Evolutionary conservation across 768 basidiomycete species (phyloP).

Genomic region (Candolleomyces efflorescens): DNA sequence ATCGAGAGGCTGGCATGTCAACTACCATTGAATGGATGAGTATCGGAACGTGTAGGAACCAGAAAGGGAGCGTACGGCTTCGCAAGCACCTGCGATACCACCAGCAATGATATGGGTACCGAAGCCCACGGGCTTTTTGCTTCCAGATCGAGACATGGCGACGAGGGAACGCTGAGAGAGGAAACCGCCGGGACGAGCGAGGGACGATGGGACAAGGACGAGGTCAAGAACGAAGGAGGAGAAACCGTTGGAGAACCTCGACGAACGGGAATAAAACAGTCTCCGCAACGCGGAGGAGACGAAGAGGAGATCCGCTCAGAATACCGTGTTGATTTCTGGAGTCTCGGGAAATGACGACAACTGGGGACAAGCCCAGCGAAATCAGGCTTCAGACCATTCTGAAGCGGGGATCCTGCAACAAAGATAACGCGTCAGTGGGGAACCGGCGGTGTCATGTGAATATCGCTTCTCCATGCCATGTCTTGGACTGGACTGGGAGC

Average conservation of each 20-base stretch:
- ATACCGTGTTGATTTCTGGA: background rate
- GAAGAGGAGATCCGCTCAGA: slow-evolving; percentile 1
- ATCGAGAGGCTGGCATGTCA: slow-evolving; percentile 89
- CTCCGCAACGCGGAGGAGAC: background rate
- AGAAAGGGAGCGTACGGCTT: slow-evolving; percentile 60
- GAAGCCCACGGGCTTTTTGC: slow-evolving; percentile 78
- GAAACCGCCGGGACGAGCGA: background rate
- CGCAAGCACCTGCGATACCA: slow-evolving; percentile 89
- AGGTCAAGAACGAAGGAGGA: background rate
- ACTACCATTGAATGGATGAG: slow-evolving; percentile 29
- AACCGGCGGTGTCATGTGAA: slow-evolving; percentile 2
- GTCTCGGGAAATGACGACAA: background rate
- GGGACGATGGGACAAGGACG: background rate
- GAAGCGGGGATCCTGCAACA: background rate
- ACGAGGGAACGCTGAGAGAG: background rate
- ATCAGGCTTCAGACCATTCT: background rate
- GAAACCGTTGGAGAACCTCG: background rate
- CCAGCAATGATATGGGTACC: slow-evolving; percentile 93
- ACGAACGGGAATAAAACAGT: background rate
- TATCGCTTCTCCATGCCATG: no score
- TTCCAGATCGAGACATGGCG: slow-evolving; percentile 29
- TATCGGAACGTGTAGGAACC: background rate
- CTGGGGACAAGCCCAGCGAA: background rate
- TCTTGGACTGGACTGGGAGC: background rate
- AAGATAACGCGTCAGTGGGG: background rate